Evolutionary conservation across 805 yeast genomes (phyloP), one percentile per base, ranked within the genome.

Genomic region (Saccharomycopsis lassenensis): DNA sequence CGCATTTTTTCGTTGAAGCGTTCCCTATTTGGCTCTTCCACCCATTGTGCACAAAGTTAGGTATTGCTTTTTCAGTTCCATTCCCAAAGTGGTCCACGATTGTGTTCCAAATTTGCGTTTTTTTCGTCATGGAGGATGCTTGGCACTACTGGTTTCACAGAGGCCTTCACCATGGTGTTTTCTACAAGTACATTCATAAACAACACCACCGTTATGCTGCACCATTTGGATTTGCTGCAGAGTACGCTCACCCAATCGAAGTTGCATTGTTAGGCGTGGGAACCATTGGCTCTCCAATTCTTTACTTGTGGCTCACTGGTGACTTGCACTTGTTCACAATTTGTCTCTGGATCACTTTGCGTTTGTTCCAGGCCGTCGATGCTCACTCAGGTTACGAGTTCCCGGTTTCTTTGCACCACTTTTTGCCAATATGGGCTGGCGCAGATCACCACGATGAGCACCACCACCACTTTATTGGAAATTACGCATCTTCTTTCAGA

Each of bases 111-210:
- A 62, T 81, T 36, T 62, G 69, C 4, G 47, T 77, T n/a, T 77
- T 81, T 57, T 81, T 81, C 56, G 65, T 78, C 29, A 55, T 74
- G 50, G 91, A 81, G 55, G 91, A 81, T 52, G 61, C 35, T 8
- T 81, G 89, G 89, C 91, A 81, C 58, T 81, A 81, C 65, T 74
- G 80, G 74, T 71, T 75, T 57, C 91, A 81, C 58, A 71, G 91
- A 46, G 68, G 71, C 15, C 69, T 81, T 48, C 91, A 81, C 56
- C 63, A 68, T 48, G 82, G 81, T 19, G 63, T 69, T 37, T 74
- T 81, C 52, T 81, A 81, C 68, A 77, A 74, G 61, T 63, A 69
- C 51, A 76, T 81, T 47, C 91, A 81, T 63, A 81, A 81, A 60
- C 84, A 78, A 61, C 91, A 81, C 57, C 91, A 81, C 59, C 69